phyloP scores from a whole-genome alignment of 805 yeast species.

The Ascoidea asiatica region DNA sequence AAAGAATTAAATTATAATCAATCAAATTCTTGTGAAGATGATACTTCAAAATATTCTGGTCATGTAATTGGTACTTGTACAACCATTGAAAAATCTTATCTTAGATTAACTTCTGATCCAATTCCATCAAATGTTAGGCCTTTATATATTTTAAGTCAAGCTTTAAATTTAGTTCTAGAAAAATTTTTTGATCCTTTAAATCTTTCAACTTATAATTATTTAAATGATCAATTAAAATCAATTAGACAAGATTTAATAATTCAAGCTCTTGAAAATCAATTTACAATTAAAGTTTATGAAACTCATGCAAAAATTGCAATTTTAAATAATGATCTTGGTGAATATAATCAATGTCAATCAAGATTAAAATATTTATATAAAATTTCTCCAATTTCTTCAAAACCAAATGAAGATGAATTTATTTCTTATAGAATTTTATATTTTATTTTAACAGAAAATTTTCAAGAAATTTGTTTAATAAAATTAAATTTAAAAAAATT shows the following conservation, averaged over 20 bases:
- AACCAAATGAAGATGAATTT: constrained; percentile 44
- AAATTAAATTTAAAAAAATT: constrained; percentile 15
- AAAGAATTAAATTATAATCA: constrained; percentile 13
- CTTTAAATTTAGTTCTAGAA: constrained; percentile 38
- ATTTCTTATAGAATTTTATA: constrained; percentile 62
- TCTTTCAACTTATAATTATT: constrained; percentile 39
- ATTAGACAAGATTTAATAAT: constrained; percentile 89
- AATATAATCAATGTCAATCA: constrained; percentile 89
- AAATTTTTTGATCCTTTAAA: constrained; percentile 23
- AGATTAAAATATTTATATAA: constrained; percentile 56
- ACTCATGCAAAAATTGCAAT: constrained; percentile 80
- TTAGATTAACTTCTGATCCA: constrained; percentile 84
- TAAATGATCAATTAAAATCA: constrained; percentile 84
- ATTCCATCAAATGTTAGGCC: constrained; percentile 81
- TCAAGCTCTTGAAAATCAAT: constrained; percentile 68
- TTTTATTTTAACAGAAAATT: constrained; percentile 58
- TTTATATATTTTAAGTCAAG: constrained; percentile 37
- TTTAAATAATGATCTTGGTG: constrained; percentile 76
- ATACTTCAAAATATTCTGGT: constrained; percentile 6
- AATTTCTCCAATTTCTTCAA: constrained; percentile 18
- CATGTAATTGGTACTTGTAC: constrained; percentile 50
- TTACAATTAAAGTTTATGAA: constrained; percentile 72
- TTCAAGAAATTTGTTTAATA: constrained; percentile 36
- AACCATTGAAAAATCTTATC: constrained; percentile 60
- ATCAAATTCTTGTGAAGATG: constrained; percentile 3